Evolutionary conservation across 257 asterid genomes (phyloP).

Genomic region (Cynanchum wilfordii): DNA sequence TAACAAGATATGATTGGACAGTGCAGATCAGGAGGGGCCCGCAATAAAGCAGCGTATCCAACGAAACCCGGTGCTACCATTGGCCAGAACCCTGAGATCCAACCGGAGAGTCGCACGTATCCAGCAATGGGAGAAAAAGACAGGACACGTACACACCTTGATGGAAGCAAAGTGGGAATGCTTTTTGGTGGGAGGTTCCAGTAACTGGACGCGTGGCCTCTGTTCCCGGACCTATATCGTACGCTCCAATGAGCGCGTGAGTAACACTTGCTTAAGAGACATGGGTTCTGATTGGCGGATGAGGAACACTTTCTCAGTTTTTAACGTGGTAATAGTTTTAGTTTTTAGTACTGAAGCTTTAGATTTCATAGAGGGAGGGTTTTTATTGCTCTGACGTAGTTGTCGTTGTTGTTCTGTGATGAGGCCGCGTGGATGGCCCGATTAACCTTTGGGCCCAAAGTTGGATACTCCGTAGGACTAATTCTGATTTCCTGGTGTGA

Average conservation of each 20-base stretch:
- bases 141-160: conserved; percentile 32
- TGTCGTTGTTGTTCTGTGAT: background rate
- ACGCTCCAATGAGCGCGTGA: conserved; percentile 15
- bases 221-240: background rate
- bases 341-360: background rate
- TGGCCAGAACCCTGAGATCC: conserved; percentile 18
- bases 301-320: background rate
- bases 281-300: background rate
- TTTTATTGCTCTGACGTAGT: conserved; percentile 19
- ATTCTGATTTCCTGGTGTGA: background rate
- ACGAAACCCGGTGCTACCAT: conserved; percentile 23
- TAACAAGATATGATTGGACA: conserved; percentile 32
- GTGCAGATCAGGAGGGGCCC: conserved; percentile 43
- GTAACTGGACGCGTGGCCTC: conserved; percentile 51
- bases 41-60: conserved; percentile 37
- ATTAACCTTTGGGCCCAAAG: conserved; percentile 15
- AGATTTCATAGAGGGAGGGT: background rate
- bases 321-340: background rate
- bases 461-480: background rate
- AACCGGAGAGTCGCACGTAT: conserved; percentile 29
- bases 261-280: background rate
- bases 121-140: conserved; percentile 24
- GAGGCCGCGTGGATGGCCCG: conserved; percentile 25
- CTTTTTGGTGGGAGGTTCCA: conserved; percentile 28
- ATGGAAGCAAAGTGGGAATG: conserved; percentile 30